Conservation (phyloP, 176 grass and related monocot genomes). For the Oryza coarctata region DNA sequence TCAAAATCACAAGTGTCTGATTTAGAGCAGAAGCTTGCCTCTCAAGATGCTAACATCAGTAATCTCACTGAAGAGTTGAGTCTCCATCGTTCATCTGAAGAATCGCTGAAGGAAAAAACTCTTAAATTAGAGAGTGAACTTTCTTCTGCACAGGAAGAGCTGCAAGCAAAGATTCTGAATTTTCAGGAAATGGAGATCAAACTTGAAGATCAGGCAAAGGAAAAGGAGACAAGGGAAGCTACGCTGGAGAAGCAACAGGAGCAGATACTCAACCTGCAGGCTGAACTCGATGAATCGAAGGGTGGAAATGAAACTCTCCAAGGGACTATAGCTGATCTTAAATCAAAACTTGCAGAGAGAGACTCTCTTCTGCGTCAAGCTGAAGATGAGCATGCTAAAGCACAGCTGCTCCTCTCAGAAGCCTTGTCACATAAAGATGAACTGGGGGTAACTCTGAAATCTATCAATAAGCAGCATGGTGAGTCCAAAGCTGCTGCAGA, state of each 20-base stretch:
- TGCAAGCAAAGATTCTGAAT: conserved; percentile 54
- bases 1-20: conserved; percentile 62
- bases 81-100: conserved; percentile 60
- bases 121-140: conserved; percentile 58
- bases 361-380: conserved; percentile 47
- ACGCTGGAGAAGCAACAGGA: conserved; percentile 50
- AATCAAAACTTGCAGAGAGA: conserved; percentile 57
- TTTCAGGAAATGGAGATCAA: conserved; percentile 58
- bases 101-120: conserved; percentile 56
- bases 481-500: conserved; percentile 52
- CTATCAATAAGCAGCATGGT: conserved; percentile 55
- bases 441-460: conserved; percentile 62
- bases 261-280: conserved; percentile 43
- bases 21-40: conserved; percentile 73
- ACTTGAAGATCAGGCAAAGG: conserved; percentile 53
- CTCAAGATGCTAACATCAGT: conserved; percentile 54
- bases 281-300: conserved; percentile 47
- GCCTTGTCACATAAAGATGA: conserved; percentile 67
- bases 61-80: conserved; percentile 69
- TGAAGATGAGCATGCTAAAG: conserved; percentile 52
- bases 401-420: conserved; percentile 68
- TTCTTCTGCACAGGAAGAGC: conserved; percentile 39
- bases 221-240: conserved; percentile 47
- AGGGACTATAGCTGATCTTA: conserved; percentile 51
- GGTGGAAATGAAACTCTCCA: conserved; percentile 65